Percentiles rank a stretch among this genome's conserved stretches.
Evolutionary conservation across 805 yeast species (phyloP).

Genomic region (Dipodascus albidus): DNA sequence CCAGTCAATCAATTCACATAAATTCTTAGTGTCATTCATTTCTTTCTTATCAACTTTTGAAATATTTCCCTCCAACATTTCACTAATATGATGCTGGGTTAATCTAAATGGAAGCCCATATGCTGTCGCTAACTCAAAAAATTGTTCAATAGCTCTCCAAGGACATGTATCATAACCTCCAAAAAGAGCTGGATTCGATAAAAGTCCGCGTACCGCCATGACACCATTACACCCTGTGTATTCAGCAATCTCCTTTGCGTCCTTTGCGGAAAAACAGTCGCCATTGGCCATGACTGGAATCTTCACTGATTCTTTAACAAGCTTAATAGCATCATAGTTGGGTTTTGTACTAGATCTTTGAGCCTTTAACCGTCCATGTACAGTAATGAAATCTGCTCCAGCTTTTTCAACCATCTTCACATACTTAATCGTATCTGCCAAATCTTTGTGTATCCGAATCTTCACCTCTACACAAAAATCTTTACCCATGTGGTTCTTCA

Average conservation of each 20-base stretch:
- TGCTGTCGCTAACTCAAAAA: conserved; percentile 66
- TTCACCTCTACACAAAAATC: conserved; percentile 77
- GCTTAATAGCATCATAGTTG: conserved; percentile 67
- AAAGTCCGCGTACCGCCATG: conserved; percentile 75
- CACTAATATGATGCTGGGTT: conserved; percentile 75
- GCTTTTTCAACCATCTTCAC: conserved; percentile 64
- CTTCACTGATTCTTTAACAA: conserved; percentile 40
- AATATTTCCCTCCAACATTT: conserved; percentile 62
- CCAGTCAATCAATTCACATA: conserved; percentile 69
- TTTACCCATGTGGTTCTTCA: conserved; percentile 68
- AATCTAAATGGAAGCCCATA: conserved; percentile 81
- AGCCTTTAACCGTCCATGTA: conserved; percentile 81
- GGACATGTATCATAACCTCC: conserved; percentile 66
- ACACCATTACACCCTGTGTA: conserved; percentile 79
- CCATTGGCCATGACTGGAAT: conserved; percentile 94
- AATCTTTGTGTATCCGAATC: conserved; percentile 85
- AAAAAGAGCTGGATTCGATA: conserved; percentile 81
- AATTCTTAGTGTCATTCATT: conserved; percentile 48
- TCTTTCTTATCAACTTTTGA: conserved; percentile 39
- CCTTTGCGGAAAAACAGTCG: conserved; percentile 67
- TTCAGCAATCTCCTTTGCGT: conserved; percentile 49
- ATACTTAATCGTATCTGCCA: conserved; percentile 69
- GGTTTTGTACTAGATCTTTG: conserved; percentile 82
- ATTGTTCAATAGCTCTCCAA: conserved; percentile 81
- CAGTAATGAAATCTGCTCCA: conserved; percentile 89